Evolutionary conservation across 257 asterid genomes (phyloP).

Genomic region (Gynochthodes officinalis): DNA sequence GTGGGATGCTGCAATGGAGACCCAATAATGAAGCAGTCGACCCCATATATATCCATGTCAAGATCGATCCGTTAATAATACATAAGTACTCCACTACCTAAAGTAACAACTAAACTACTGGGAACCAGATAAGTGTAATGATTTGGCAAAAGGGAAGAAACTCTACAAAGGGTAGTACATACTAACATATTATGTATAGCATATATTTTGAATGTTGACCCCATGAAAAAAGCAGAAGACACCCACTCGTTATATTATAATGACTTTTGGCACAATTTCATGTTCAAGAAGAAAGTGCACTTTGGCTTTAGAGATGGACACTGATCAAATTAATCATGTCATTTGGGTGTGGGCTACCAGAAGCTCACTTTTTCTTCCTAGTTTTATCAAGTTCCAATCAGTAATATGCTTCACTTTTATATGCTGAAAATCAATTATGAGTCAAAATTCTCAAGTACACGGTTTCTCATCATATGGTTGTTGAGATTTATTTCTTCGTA

Average conservation of each 20-base stretch:
- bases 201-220: neutral
- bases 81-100: neutral
- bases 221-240: neutral
- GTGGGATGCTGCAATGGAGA: neutral
- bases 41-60: neutral
- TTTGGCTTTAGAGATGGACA: neutral
- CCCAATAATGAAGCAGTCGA: neutral
- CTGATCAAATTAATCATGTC: neutral
- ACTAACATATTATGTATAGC: no score
- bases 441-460: constrained; percentile 21
- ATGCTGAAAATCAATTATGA: constrained; percentile 10
- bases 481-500: no score
- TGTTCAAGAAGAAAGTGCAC: neutral
- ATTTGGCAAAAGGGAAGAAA: no score
- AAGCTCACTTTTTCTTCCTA: neutral
- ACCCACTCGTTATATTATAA: no score
- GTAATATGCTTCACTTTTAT: neutral
- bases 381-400: neutral
- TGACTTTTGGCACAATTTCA: no score
- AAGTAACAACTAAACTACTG: neutral
- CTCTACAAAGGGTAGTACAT: no score
- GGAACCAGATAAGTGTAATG: neutral
- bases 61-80: no score
- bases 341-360: neutral
- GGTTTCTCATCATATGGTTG: constrained; percentile 9